Conservation (phyloP, 2,329 filamentous ascomycete genomes). For the Ophiostoma australiae region DNA sequence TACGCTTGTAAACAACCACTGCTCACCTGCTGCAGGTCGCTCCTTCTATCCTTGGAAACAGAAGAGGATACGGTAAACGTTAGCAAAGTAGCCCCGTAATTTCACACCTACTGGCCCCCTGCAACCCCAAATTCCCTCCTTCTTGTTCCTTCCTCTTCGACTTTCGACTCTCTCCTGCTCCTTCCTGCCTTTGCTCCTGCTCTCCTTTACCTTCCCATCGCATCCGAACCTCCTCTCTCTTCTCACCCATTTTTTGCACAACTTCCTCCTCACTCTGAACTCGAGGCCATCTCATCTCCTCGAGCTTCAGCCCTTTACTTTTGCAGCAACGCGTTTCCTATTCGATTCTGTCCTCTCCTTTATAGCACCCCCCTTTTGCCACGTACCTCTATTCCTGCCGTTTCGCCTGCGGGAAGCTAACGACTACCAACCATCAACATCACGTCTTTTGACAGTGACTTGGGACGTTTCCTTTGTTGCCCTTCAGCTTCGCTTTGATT, state of each 20-base stretch:
- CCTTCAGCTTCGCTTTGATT: slow-evolving; percentile 3
- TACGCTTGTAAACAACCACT: not conserved
- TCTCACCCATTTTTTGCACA: slow-evolving; percentile 6
- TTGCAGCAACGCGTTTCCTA: not conserved
- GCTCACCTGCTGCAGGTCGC: slow-evolving; percentile 17
- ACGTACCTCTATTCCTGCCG: slow-evolving; percentile 23
- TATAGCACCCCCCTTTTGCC: slow-evolving; percentile 7
- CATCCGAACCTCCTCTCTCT: slow-evolving; percentile 22
- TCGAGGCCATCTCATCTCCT: slow-evolving; percentile 4
- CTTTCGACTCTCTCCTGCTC: slow-evolving; percentile 15
- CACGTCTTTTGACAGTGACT: not conserved
- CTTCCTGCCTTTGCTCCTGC: slow-evolving; percentile 11
- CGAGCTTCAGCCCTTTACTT: slow-evolving; percentile 16
- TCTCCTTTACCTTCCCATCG: slow-evolving; percentile 19
- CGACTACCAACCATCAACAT: slow-evolving; percentile 7
- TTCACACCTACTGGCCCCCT: slow-evolving; percentile 21
- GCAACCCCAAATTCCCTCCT: slow-evolving; percentile 21
- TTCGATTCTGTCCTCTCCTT: slow-evolving; percentile 15
- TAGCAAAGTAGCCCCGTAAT: slow-evolving; percentile 24
- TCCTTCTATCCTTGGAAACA: slow-evolving; percentile 21
- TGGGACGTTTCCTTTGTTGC: slow-evolving; percentile 1
- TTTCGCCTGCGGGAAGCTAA: slow-evolving; percentile 21
- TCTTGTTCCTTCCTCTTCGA: slow-evolving; percentile 14
- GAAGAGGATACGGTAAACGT: slow-evolving; percentile 27
- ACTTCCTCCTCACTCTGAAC: slow-evolving; percentile 7